Conservation (phyloP, 2,329 filamentous ascomycete species). For the Epichloe amarillans region DNA sequence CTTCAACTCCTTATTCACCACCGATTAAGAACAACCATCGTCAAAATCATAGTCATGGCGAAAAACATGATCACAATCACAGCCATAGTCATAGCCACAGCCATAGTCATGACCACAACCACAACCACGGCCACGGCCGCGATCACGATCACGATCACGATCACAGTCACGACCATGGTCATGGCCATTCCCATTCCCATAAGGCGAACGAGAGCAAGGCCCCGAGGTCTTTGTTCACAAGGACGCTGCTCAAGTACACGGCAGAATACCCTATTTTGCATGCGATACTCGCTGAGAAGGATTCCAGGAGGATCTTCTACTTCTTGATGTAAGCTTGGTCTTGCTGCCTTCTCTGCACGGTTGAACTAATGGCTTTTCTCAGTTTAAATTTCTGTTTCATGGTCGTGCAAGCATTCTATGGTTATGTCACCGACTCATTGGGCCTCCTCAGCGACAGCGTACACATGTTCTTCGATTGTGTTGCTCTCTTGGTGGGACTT, state of each 20-base stretch:
- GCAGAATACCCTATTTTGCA: constrained; percentile 66
- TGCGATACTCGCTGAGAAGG: constrained; percentile 76
- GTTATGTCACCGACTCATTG: constrained; percentile 82
- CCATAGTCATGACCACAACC: constrained; percentile 9
- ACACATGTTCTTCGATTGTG: constrained; percentile 98
- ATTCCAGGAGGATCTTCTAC: constrained; percentile 91
- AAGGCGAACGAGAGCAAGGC: constrained; percentile 24
- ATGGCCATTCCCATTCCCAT: constrained; percentile 14
- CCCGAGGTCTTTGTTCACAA: constrained; percentile 56
- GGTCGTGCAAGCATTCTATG: constrained; percentile 87
- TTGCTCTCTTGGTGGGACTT: constrained; percentile 79
- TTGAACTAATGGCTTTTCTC: constrained; percentile 2
- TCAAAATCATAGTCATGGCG: constrained; percentile 7
- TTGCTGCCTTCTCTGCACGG: background rate
- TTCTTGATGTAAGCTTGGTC: constrained; percentile 63
- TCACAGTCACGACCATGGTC: constrained; percentile 15
- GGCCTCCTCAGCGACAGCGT: constrained; percentile 95
- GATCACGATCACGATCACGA: constrained; percentile 4
- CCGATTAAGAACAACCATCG: constrained; percentile 9
- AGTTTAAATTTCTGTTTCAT: constrained; percentile 93
- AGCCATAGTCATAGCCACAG: constrained; percentile 15
- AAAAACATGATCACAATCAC: constrained; percentile 12
- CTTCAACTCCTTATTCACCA: constrained; percentile 15
- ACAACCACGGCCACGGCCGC: constrained; percentile 10
- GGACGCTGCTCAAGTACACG: constrained; percentile 55